phyloP scores from a whole-genome alignment of 1,284 basidiomycete genomes.

The Puccinia triticina region DNA sequence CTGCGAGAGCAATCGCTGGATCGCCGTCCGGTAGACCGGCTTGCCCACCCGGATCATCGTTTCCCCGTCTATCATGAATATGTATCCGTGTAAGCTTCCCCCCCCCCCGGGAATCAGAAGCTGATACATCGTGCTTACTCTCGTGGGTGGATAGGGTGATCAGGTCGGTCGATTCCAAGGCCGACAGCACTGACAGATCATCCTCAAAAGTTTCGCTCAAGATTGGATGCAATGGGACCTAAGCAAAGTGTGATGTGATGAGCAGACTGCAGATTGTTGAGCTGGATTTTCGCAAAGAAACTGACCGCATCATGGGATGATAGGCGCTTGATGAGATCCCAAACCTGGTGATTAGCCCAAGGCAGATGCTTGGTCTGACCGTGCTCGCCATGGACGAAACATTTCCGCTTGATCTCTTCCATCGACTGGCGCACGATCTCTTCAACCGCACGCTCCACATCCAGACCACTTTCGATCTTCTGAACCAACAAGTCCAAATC shows the following conservation, averaged over 20 bases:
- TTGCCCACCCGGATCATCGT: slow-evolving; percentile 82
- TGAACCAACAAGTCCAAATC: slow-evolving; percentile 55
- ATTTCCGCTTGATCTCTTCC: slow-evolving; percentile 82
- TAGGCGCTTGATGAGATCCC: slow-evolving; percentile 78
- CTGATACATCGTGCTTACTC: no score
- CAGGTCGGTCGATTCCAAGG: slow-evolving; percentile 35
- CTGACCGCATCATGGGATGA: slow-evolving; percentile 72
- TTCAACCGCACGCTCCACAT: slow-evolving; percentile 14
- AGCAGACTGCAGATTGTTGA: not conserved
- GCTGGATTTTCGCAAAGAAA: not conserved
- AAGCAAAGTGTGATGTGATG: not conserved
- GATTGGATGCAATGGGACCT: slow-evolving; percentile 25
- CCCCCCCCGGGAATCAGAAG: no score
- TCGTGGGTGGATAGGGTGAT: slow-evolving; percentile 40
- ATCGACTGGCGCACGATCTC: slow-evolving; percentile 70
- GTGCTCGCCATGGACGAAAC: slow-evolving; percentile 87
- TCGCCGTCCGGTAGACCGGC: slow-evolving; percentile 84
- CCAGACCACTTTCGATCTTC: slow-evolving; percentile 32
- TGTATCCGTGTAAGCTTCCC: not conserved
- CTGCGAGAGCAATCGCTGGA: slow-evolving; percentile 71
- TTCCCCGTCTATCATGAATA: slow-evolving; percentile 69
- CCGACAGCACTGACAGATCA: slow-evolving; percentile 29
- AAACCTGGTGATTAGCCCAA: slow-evolving; percentile 87
- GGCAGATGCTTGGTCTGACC: slow-evolving; percentile 71
- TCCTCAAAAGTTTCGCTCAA: slow-evolving; percentile 34